Evolutionary conservation across 2,329 filamentous ascomycete genomes (phyloP), one percentile per base, ranked within the genome.

Genomic region (Aspergillus amoenus): DNA sequence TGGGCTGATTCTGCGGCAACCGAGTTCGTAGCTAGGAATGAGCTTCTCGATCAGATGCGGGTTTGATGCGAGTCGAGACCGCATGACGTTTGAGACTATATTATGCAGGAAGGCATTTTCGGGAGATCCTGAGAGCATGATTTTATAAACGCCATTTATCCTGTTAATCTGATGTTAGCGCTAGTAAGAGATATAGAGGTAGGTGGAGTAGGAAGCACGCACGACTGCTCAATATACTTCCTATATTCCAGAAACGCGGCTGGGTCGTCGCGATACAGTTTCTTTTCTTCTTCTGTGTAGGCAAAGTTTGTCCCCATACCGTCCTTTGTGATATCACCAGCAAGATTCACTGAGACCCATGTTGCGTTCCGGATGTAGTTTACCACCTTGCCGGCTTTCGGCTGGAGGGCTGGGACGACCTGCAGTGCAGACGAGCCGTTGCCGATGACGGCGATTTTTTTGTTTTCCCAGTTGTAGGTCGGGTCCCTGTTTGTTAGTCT

Each of bases 361-460:
- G 69, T 73, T 9, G 67, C 44, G 17, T 59, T 63, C 1, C 70
- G 68, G 22, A 71, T 65, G 52, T 65, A 73, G 41, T 67, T 72
- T 12, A 66, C 64, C 1, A 71, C 27, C 41, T 64, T 62, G 1
- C 41, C 45, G 0, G 60, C 65, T 15, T 59, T 62, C 3, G 58
- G 41, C 46, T 68, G 57, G 5, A 62, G 45, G 0, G 59, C 53
- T 17, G 59, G 56, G 12, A 68, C 61, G 27, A 67, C 63, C 57
- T 72, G 71, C 7, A 73, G 65, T 0, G 64, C 71, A 0, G 65
- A 68, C 0, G 69, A 67, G 5, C 73, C 72, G 46, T 68, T 71
- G 1, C 73, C 73, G 37, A 76, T 69, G 11, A 74, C 51, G 3
- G 72, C 73, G 1, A 75, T 60, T 9, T 34, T 56, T 40, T 71